Conservation (phyloP, 345 rosid genomes). For the Pistacia vera region DNA sequence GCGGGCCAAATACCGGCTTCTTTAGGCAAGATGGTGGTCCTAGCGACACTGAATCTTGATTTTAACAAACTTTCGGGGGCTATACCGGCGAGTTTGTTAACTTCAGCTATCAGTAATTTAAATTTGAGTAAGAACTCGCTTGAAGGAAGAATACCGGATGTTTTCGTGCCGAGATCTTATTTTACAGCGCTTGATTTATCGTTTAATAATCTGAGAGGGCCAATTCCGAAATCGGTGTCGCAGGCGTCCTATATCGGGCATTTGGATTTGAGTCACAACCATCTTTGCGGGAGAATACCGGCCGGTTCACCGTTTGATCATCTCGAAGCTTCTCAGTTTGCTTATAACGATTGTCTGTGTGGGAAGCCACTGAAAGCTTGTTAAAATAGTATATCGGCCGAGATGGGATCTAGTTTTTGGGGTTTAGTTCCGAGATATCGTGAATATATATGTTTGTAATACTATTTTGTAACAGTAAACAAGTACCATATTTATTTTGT, state of each 20-base stretch:
- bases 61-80: conserved; percentile 58
- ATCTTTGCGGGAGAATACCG: conserved; percentile 80
- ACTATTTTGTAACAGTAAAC: neutral
- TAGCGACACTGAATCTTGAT: conserved; percentile 82
- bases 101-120: conserved; percentile 56
- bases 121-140: conserved; percentile 69
- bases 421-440: neutral
- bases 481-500: too few species aligned
- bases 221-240: conserved; percentile 58
- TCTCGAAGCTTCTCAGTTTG: conserved; percentile 80
- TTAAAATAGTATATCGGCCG: conserved; percentile 12
- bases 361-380: conserved; percentile 79
- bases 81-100: conserved; percentile 58
- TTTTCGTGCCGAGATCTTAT: conserved; percentile 72
- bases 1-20: conserved; percentile 66
- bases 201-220: conserved; percentile 59
- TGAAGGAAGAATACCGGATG: conserved; percentile 64
- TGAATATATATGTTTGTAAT: neutral
- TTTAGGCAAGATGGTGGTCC: conserved; percentile 79
- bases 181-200: conserved; percentile 75
- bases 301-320: conserved; percentile 77
- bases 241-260: conserved; percentile 74
- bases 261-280: conserved; percentile 87
- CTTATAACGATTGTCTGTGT: conserved; percentile 71
- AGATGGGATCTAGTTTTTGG: neutral